Evolutionary conservation across 495 filamentous ascomycete species (phyloP), one percentile per base, ranked within the genome.

Genomic region (Parachaetomium inaequale): DNA sequence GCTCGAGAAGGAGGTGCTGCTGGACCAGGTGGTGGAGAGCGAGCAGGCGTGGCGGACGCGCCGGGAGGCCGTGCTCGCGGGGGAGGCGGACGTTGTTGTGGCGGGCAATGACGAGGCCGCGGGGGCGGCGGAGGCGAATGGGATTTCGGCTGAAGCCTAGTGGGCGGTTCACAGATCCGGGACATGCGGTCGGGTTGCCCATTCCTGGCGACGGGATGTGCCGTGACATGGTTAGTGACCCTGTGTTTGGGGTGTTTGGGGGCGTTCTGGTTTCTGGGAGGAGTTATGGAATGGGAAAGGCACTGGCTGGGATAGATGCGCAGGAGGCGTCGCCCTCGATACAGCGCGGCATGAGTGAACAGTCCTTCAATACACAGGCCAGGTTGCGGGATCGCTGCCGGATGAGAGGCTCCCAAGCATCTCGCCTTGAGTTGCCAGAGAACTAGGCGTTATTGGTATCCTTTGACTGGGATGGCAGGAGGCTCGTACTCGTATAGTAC

Each of bases 1-100:
- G 91, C 73, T 84, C 3, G 87, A 88, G 72, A 98, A 97, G 73
- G 92, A 97, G 70, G 74, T 79, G 29, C 70, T 87, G 21, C 71
- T 86, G 6, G 78, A 82, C 58, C 82, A 82, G 70, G 79, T 82
- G 36, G 64, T 83, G 23, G 72, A 79, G 62, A 78, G 69, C 63
- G 85, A 87, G 67, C 68, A 82, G 55, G 76, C 70, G 29, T 84
- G 75, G 75, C 72, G 78, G 63, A 68, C 72, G 31, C 67, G 80
- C 47, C 73, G 79, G 17, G 64, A 75, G 59, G 72, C 75, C 5
- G 78, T 82, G 19, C 70, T 79, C 17, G 62, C 67, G 12, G 71
- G 70, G 4, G 67, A 68, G 15, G 72, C 73, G 3, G 74, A 79
- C 34, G 64, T 72, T 17, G 59, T 64, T 26, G 53, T 72, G 36